Evolutionary conservation across 345 rosid species (phyloP).

Genomic region (Stellera chamaejasme): DNA sequence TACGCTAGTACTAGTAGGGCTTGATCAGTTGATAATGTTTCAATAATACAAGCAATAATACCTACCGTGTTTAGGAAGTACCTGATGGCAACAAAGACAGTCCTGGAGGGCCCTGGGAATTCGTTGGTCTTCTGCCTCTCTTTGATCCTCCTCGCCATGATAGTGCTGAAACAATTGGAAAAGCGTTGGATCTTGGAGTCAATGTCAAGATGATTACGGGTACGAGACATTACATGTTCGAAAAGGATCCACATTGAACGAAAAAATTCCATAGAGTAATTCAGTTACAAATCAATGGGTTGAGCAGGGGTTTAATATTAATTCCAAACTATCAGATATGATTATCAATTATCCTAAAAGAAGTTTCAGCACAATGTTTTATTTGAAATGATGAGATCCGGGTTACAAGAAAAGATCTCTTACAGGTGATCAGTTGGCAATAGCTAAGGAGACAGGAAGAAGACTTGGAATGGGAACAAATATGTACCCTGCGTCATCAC

Average conservation of each 20-base stretch:
- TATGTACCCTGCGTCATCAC: conserved; percentile 80
- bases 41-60: background rate
- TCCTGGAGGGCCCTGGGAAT: conserved; percentile 75
- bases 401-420: background rate
- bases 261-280: too few species aligned
- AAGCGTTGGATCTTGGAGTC: conserved; percentile 58
- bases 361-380: too few species aligned
- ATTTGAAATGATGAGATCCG: too few species aligned
- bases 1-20: background rate
- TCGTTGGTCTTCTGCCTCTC: conserved; percentile 62
- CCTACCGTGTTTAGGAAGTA: conserved; percentile 25
- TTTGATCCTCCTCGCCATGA: conserved; percentile 71
- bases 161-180: conserved; percentile 56
- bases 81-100: conserved; percentile 61
- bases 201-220: conserved; percentile 67
- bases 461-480: conserved; percentile 93
- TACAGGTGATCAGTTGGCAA: conserved; percentile 81
- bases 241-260: too few species aligned
- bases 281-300: background rate
- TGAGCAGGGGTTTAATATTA: too few species aligned
- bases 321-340: too few species aligned
- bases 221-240: conserved; percentile 1
- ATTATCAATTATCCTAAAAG: too few species aligned
- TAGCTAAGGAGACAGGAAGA: conserved; percentile 85
- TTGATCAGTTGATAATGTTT: background rate